These are phyloP conservation scores for Paramyrothecium roridum DNA, from an alignment of 2,329 filamentous ascomycete genomes.

Conservation along the genomic window DNA sequence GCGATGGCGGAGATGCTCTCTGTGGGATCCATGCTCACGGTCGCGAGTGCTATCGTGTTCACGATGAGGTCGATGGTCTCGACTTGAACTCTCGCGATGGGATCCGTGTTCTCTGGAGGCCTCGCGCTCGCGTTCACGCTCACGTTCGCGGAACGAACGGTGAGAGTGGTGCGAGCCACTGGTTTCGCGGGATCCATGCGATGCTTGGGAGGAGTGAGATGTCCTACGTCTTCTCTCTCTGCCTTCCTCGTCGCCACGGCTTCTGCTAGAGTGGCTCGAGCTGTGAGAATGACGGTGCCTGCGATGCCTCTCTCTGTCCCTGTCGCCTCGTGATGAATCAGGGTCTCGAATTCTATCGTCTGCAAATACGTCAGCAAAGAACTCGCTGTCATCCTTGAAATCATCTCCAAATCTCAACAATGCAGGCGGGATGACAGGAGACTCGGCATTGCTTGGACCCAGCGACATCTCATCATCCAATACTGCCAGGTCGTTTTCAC, in stretches of 20 bases:
- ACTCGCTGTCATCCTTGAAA: conserved; percentile 28
- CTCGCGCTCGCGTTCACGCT: not conserved
- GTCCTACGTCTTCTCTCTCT: conserved; percentile 16
- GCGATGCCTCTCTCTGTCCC: conserved; percentile 36
- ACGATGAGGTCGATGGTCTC: conserved; percentile 13
- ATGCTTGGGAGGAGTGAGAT: not conserved
- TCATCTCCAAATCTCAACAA: conserved; percentile 28
- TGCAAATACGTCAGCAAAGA: conserved; percentile 55
- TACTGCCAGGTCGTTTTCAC: conserved; percentile 20
- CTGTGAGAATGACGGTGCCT: conserved; percentile 38
- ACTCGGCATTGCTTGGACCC: conserved; percentile 22
- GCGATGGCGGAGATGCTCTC: conserved; percentile 31
- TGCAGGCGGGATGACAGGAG: conserved; percentile 26
- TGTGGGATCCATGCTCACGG: conserved; percentile 10
- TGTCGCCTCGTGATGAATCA: conserved; percentile 30
- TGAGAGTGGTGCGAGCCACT: conserved; percentile 1
- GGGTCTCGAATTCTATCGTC: conserved; percentile 43
- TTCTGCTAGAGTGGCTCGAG: conserved; percentile 24
- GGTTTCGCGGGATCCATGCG: not conserved
- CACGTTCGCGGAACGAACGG: not conserved
- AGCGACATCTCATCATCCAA: conserved; percentile 20
- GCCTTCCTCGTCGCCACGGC: conserved; percentile 26
- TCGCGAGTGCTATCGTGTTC: not conserved
- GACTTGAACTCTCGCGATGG: conserved; percentile 6
- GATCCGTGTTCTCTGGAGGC: not conserved